Evolutionary conservation across 2,329 filamentous ascomycete species (phyloP).

Genomic region (Alternaria gansuensis): DNA sequence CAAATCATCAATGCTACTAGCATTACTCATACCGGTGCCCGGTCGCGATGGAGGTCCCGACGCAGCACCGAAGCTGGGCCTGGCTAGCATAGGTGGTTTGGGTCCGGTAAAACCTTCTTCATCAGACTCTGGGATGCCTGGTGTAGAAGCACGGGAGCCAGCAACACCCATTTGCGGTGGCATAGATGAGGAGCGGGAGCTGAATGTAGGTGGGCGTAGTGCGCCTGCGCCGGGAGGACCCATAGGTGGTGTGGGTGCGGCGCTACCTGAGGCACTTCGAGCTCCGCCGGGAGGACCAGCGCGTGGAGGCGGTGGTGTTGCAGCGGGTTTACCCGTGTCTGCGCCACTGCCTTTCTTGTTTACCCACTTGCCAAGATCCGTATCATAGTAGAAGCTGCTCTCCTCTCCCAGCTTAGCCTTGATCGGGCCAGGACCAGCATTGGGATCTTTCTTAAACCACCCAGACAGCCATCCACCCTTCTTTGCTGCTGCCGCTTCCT

Average conservation of each 20-base stretch:
- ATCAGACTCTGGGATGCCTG: slow-evolving; percentile 43
- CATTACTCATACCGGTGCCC: slow-evolving; percentile 83
- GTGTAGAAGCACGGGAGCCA: slow-evolving; percentile 44
- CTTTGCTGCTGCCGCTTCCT: slow-evolving; percentile 56
- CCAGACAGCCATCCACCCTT: slow-evolving; percentile 80
- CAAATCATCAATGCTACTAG: slow-evolving; percentile 94
- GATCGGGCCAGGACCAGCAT: slow-evolving; percentile 72
- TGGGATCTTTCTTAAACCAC: slow-evolving; percentile 82
- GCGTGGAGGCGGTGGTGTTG: slow-evolving; percentile 81
- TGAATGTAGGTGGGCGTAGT: slow-evolving; percentile 30
- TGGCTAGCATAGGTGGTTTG: slow-evolving; percentile 37
- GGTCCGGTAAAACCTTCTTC: slow-evolving; percentile 34
- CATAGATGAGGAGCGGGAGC: slow-evolving; percentile 49
- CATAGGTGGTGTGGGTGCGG: slow-evolving; percentile 33
- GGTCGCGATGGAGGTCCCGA: slow-evolving; percentile 59
- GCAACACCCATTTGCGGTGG: slow-evolving; percentile 46
- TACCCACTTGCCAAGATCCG: slow-evolving; percentile 96
- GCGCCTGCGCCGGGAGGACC: slow-evolving; percentile 28
- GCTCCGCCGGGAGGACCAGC: slow-evolving; percentile 57
- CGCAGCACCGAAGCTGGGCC: slow-evolving; percentile 36
- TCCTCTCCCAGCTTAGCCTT: slow-evolving; percentile 93
- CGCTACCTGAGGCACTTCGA: slow-evolving; percentile 60
- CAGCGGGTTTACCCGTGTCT: slow-evolving; percentile 65
- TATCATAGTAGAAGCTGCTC: slow-evolving; percentile 92
- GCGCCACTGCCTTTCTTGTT: slow-evolving; percentile 84